Evolutionary conservation across 148 eudicot genomes (phyloP).

Genomic region (Chenopodium album): DNA sequence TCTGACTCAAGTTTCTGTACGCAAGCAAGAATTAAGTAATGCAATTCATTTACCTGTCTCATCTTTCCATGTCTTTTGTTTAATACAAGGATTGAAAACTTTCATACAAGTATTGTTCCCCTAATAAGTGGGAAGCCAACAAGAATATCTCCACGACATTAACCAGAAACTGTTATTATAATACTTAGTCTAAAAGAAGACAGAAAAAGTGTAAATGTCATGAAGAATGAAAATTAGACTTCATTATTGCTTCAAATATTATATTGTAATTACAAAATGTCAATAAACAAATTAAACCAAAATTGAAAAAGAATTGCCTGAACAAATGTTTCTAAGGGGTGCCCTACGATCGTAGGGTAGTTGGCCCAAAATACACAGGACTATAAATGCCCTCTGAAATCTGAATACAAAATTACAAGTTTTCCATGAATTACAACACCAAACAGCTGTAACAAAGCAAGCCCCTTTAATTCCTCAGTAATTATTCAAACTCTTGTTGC

Average conservation of each 20-base stretch:
- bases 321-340: constrained; percentile 15
- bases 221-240: constrained; percentile 7
- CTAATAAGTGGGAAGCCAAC: neutral
- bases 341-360: constrained; percentile 29
- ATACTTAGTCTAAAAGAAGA: neutral
- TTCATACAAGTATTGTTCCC: neutral
- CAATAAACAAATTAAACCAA: constrained; percentile 21
- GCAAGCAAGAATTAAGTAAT: neutral
- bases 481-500: constrained; percentile 23
- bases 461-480: constrained; percentile 7
- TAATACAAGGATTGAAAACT: neutral
- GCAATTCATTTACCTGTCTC: neutral
- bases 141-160: neutral
- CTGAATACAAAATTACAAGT: constrained; percentile 23
- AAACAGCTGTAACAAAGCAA: constrained; percentile 19
- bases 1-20: too few species aligned
- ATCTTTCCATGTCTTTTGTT: neutral
- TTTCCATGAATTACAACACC: constrained; percentile 17
- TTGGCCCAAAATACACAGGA: constrained; percentile 27
- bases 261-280: constrained; percentile 29
- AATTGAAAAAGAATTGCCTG: constrained; percentile 27
- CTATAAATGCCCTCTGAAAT: constrained; percentile 23
- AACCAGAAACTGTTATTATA: neutral
- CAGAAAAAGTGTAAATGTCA: neutral
- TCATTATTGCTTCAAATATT: constrained; percentile 26